These are phyloP conservation scores for Coemansia sp. DNA, from an alignment of 192 early-diverging fungal species.

Conservation along the genomic window DNA sequence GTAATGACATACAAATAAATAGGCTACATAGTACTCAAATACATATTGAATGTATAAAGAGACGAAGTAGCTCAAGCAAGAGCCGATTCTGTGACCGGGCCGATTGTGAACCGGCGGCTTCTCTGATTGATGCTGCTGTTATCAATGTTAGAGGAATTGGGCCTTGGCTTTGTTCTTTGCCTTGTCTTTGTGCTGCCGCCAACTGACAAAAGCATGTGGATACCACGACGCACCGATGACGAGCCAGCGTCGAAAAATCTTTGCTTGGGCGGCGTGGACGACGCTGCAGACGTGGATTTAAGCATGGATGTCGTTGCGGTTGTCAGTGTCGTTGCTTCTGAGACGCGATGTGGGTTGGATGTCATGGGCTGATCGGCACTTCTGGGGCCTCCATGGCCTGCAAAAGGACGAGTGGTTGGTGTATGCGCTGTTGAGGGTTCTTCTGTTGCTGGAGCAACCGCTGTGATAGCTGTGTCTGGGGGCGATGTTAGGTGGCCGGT, in stretches of 20 bases:
- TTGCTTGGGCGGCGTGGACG: not conserved
- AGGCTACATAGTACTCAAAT: too few relatives aligned
- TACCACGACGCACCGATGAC: not conserved
- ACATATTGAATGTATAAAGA: too few relatives aligned
- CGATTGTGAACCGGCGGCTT: conserved; percentile 12
- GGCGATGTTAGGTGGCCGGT: conserved; percentile 9
- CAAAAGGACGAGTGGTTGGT: not conserved
- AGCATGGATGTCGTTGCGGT: conserved; percentile 10
- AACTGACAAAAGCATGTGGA: not conserved
- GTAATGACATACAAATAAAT: too few relatives aligned
- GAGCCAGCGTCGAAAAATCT: not conserved
- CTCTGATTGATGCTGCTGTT: not conserved
- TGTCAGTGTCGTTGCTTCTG: conserved; percentile 21
- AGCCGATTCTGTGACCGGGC: conserved; percentile 11
- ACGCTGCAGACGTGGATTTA: not conserved
- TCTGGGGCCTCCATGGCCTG: not conserved
- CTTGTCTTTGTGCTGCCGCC: conserved; percentile 2
- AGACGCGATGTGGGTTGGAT: conserved; percentile 14
- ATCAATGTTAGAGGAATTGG: not conserved
- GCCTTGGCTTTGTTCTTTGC: not conserved
- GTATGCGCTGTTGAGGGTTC: not conserved
- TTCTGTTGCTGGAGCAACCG: conserved; percentile 5
- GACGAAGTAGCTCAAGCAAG: conserved; percentile 3
- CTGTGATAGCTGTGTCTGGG: conserved; percentile 18
- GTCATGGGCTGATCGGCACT: conserved; percentile 1